phyloP scores from a whole-genome alignment of 345 rosid species.

The Citrus inodora region DNA sequence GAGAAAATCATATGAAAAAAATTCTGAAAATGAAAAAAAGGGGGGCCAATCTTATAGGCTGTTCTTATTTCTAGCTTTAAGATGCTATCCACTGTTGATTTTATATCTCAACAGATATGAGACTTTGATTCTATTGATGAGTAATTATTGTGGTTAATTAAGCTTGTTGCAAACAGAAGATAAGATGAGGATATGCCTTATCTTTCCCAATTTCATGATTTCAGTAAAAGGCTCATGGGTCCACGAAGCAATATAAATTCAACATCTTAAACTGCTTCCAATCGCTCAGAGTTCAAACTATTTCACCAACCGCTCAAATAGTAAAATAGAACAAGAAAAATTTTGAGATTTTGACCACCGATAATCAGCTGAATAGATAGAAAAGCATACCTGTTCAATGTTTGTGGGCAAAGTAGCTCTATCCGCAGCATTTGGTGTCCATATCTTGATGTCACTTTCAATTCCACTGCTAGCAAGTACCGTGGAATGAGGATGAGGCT shows the following conservation, averaged over 20 bases:
- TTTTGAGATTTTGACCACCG: not conserved
- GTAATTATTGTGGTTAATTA: not conserved
- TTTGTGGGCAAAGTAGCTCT: conserved; percentile 64
- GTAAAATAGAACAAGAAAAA: not conserved
- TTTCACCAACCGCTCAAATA: not conserved
- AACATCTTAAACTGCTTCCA: not conserved
- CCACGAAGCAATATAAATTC: not conserved
- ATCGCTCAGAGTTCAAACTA: not conserved
- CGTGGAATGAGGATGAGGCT: conserved; percentile 69
- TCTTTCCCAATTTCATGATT: not conserved
- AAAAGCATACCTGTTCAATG: conserved; percentile 60
- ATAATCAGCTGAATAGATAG: not conserved
- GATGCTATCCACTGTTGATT: not conserved
- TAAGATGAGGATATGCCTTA: not conserved
- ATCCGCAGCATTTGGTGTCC: conserved; percentile 70
- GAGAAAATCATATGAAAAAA: not conserved
- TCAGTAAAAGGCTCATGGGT: not conserved
- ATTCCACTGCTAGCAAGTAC: conserved; percentile 87
- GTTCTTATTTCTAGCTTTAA: not conserved
- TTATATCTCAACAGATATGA: not conserved
- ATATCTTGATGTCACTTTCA: conserved; percentile 79
- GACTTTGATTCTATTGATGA: not conserved
- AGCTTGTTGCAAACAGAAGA: not conserved
- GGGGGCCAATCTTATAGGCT: not conserved
- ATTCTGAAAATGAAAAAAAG: not conserved